Conservation (phyloP, 2,329 filamentous ascomycete species). For the Alternaria consortialis region DNA sequence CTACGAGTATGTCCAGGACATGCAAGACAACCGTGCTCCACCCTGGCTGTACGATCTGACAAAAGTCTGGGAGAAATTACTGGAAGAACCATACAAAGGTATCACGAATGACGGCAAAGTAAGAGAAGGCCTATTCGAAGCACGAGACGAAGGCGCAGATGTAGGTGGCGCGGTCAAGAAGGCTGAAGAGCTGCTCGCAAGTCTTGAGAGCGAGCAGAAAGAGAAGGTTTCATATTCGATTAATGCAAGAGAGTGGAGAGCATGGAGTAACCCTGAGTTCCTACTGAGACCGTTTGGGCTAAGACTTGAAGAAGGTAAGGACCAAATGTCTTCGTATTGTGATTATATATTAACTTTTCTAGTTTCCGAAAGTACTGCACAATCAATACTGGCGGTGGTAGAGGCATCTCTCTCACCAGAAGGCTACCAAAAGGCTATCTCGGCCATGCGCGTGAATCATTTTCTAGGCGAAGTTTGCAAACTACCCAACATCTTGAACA, state of each 20-base stretch:
- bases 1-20: constrained; percentile 68
- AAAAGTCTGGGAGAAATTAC: constrained; percentile 49
- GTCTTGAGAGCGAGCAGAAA: constrained; percentile 61
- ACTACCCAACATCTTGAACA: constrained; percentile 71
- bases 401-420: constrained; percentile 69
- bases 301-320: constrained; percentile 68
- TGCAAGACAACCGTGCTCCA: constrained; percentile 66
- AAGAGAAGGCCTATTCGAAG: constrained; percentile 62
- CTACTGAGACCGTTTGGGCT: constrained; percentile 73
- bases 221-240: constrained; percentile 66
- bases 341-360: constrained; percentile 12
- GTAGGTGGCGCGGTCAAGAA: constrained; percentile 66
- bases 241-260: constrained; percentile 75
- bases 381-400: constrained; percentile 65
- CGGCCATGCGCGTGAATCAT: constrained; percentile 77
- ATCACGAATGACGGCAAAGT: constrained; percentile 73
- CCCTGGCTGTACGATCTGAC: constrained; percentile 67
- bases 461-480: constrained; percentile 75
- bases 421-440: constrained; percentile 74
- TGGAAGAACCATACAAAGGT: constrained; percentile 73
- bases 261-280: constrained; percentile 78
- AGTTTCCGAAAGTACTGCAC: constrained; percentile 42
- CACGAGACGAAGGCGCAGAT: constrained; percentile 71
- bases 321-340: background rate
- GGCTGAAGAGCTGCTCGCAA: constrained; percentile 57